A percentile compares a stretch with the other conserved stretches of the same genome.
phyloP scores from a whole-genome alignment of 1,284 basidiomycete genomes.

The Bondarzewia mesenterica region DNA sequence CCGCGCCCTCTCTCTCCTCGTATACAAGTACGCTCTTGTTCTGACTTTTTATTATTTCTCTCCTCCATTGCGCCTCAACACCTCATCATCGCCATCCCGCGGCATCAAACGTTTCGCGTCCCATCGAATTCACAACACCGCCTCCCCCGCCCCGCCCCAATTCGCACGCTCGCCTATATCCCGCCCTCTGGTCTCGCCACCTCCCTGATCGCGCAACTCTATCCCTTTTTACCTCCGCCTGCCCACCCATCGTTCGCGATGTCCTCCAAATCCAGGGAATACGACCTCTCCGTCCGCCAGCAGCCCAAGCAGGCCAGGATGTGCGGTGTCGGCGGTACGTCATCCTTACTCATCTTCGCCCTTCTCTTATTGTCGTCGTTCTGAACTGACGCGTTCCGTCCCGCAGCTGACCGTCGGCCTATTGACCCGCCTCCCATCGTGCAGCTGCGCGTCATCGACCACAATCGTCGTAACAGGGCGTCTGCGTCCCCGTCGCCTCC shows the following conservation, averaged over 20 bases:
- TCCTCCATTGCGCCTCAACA: background rate
- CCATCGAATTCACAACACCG: background rate
- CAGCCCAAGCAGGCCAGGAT: slow-evolving; percentile 89
- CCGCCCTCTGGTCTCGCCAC: slow-evolving; percentile 2
- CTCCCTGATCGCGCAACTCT: background rate
- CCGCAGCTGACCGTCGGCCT: slow-evolving; percentile 87
- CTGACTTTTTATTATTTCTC: background rate
- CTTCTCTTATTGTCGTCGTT: background rate
- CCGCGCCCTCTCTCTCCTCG: background rate
- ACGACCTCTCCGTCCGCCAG: slow-evolving; percentile 78
- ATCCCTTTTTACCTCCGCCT: background rate
- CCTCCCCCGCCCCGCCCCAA: background rate
- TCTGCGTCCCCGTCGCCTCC: slow-evolving; percentile 12
- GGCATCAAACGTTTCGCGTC: background rate
- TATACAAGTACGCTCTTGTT: background rate
- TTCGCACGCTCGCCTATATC: background rate
- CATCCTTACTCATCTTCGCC: slow-evolving; percentile 5
- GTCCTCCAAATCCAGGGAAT: slow-evolving; percentile 40
- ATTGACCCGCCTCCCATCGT: slow-evolving; percentile 96
- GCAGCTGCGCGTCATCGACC: slow-evolving; percentile 85
- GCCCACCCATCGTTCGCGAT: background rate
- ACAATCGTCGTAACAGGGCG: slow-evolving; percentile 19
- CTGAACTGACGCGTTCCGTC: slow-evolving; percentile 4
- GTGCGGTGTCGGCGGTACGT: slow-evolving; percentile 84
- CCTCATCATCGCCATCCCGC: background rate